Evolutionary conservation across 352 stramenopile genomes (phyloP), one percentile per base, ranked within the genome.

Genomic region (Stephanocyclus meneghinianus): DNA sequence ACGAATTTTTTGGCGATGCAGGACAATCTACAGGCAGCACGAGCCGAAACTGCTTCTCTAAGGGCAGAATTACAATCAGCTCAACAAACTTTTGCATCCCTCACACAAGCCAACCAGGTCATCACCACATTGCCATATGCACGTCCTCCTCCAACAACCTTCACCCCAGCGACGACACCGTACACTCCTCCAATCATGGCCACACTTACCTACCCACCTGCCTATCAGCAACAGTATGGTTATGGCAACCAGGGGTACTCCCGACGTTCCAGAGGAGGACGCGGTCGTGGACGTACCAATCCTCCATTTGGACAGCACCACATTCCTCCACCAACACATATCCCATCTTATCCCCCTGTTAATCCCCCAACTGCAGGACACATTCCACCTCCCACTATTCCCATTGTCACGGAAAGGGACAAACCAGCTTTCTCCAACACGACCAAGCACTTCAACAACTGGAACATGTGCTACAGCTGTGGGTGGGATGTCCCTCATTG

Each of bases 401-500:
- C 18, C 1, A 13, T 15, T 29, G 32, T 68, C n/a, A n/a, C n/a
- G n/a, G n/a, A n/a, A n/a, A 7, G 29, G 10, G 8, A 51, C 42
- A 45, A 70, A 59, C 45, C 61, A 21, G 45, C 21, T 29, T 56
- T 44, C 61, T 48, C 42, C 42, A 76, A 75, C 55, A 40, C 48
- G 3, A 64, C 40, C 37, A 76, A 76, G 18, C 26, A 67, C 26
- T 76, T 62, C 48, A 67, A 65, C 21, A 76, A 69, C 37, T 62
- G 42, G 56, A 76, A 76, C 30, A 62, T 62, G 37, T 76, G 56
- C 26, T 67, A 30, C 53, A 62, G 4, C 5, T 76, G 68, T 50
- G 68, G 68, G 30, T 68, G 32, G n/a, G 53, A 74, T 44, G 53
- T 74, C 2, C 37, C 51, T 32, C 1, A 13, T 35, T 66, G 66